Conservation (phyloP, 331 rosid species). For the Spiraea crenata region DNA sequence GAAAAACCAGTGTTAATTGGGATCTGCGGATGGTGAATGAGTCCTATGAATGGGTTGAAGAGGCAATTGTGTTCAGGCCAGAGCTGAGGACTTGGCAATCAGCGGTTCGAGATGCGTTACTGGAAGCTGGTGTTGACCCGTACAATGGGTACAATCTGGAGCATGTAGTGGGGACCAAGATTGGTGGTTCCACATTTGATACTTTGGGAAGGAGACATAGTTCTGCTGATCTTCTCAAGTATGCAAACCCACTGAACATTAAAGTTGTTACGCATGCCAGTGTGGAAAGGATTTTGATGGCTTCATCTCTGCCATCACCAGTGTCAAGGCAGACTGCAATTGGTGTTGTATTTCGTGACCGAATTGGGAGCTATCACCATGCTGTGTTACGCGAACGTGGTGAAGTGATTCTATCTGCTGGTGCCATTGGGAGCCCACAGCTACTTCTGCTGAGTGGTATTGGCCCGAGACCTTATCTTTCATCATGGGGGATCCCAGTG, state of each 20-base stretch:
- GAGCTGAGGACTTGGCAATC: conserved; percentile 70
- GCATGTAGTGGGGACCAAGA: conserved; percentile 66
- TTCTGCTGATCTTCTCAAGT: conserved; percentile 65
- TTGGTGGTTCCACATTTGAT: conserved; percentile 89
- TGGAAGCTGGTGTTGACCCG: conserved; percentile 73
- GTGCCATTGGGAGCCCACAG: conserved; percentile 89
- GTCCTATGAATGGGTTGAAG: conserved; percentile 83
- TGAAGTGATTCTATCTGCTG: conserved; percentile 70
- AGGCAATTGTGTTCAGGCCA: conserved; percentile 58
- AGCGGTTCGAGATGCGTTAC: conserved; percentile 68
- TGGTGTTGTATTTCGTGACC: conserved; percentile 66
- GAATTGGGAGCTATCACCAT: conserved; percentile 46
- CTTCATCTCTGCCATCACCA: conserved; percentile 27
- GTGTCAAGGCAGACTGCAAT: conserved; percentile 30
- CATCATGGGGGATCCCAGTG: conserved; percentile 79
- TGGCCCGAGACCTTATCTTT: conserved; percentile 69
- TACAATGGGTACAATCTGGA: conserved; percentile 74
- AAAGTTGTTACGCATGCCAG: conserved; percentile 56
- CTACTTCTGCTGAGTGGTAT: conserved; percentile 77
- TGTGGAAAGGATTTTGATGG: conserved; percentile 63
- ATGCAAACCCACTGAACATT: conserved; percentile 43
- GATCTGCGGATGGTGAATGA: conserved; percentile 53
- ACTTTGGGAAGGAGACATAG: conserved; percentile 55
- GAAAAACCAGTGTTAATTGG: conserved; percentile 46
- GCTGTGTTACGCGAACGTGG: conserved; percentile 58